Evolutionary conservation across 225 moss, liverwort and hornwort species (phyloP), one percentile per base, ranked within the genome.

Genomic region (Pleurozium schreberi): DNA sequence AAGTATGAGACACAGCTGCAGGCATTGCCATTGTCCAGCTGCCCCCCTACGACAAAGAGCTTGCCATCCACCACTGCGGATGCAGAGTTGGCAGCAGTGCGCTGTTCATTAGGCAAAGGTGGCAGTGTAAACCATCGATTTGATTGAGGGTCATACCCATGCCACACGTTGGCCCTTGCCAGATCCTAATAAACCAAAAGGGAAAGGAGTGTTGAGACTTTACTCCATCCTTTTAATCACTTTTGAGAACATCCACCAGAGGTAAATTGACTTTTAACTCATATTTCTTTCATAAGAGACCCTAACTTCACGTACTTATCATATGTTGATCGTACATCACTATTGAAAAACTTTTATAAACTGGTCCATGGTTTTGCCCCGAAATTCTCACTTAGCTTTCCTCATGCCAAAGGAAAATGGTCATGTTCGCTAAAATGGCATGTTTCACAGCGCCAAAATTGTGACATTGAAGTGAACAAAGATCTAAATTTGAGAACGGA

Each of bases 51-150:
- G 71, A 98, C 96, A 86, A 98, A 98, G 79, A 98, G 91, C 87
- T 98, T 98, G 63, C 98, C 98, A 91, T 98, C 98, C 82, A 98
- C 95, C 86, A 98, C 98, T 45, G 98, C 98, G 60, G 96, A 96
- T 25, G 98, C 98, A 83, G 96, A 98, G 86, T 95, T 96, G 76
- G 95, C 91, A 83, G 98, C 96, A 64, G 96, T 97, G 91, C 94
- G 93, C 89, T 98, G 98, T 83, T 97, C 97, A 89, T 97, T 94
- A 83, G 96, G 96, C 67, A 98, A 87, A 50, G 95, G 91, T 61
- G 98, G 98, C 38, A 98, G 94, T 80, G 96, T 93, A 92, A 98
- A 98, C 98, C 98, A 98, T 91, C 95, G 95, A 85, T 97, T 95
- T 84, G 97, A 95, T 75, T 91, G 88, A 28, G 98, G 98, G 89